Base-by-base conservation (phyloP, 2,329 filamentous ascomycete species). In the Diaporthe citri region DNA sequence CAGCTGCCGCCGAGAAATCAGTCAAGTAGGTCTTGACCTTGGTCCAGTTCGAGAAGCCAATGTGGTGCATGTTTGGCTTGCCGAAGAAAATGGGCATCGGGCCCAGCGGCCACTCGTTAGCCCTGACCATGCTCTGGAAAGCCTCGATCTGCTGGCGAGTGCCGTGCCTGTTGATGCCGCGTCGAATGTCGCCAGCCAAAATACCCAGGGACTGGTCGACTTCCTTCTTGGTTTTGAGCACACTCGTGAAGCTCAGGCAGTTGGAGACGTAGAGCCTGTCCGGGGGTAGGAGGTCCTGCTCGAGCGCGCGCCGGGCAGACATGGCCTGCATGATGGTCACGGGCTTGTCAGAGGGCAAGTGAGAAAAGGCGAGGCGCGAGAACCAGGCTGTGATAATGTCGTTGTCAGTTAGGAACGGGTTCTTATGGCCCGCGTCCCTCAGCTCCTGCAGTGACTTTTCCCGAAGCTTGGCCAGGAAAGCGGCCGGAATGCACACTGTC, bases 341-440 rank as follows among this genome's bases (percentile, higher is more conserved):
- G 10, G 74, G 55, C 56, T 81, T 76, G 51, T 72, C 46, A 36
- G 70, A 46, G n/a, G 77, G 77, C n/a, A 78, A 78, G 64, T 78
- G 79, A n/a, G 74, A 78, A 34, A 79, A 76, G 56, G 79, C 79
- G 15, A 82, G 77, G 13, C 82, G 82, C 12, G 80, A 77, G 78
- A 79, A 82, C 83, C 84, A 87, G 0, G 85, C 83, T 3, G 77
- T 69, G 2, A 87, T 78, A 2, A 86, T 77, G 56, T 87, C 85
- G 48, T 81, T 78, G 34, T 86, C 83, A 56, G 80, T 83, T 17
- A 86, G 12, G 67, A 84, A 86, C 1, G 81, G 75, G 13, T 56
- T 60, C 8, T 74, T 66, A n/a, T 48, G 25, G 13, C 75, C 62
- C 13, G 74, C 59, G 2, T 67, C 75, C 8, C 39, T 41, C 15